Evolutionary conservation across 2,329 filamentous ascomycete genomes (phyloP).

Genomic region (Metarhizium anisopliae): DNA sequence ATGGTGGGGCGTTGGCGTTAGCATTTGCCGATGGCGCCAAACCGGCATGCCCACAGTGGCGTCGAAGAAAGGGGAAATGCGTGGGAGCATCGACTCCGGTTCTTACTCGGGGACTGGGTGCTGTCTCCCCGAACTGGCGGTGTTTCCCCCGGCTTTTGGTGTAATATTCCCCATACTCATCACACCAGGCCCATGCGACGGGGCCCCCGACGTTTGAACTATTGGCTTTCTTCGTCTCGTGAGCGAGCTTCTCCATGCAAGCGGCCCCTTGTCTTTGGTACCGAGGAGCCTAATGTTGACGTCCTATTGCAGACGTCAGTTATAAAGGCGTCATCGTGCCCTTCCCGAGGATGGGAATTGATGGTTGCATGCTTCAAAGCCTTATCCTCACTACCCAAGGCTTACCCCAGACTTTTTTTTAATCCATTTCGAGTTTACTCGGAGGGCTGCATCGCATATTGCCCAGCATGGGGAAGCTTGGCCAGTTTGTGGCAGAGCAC

Average conservation of each 20-base stretch:
- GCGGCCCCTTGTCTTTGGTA: not conserved
- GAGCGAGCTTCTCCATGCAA: not conserved
- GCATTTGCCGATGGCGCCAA: too few species aligned
- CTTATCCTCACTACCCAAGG: too few species aligned
- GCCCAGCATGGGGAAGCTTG: conserved; percentile 1
- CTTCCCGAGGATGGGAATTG: not conserved
- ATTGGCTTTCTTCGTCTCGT: not conserved
- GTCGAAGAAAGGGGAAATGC: too few species aligned
- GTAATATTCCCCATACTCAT: not conserved
- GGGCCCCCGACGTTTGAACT: not conserved
- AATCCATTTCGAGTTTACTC: too few species aligned
- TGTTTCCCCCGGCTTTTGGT: not conserved
- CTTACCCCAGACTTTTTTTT: too few species aligned
- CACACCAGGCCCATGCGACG: not conserved
- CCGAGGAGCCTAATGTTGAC: not conserved
- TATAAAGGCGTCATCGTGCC: not conserved
- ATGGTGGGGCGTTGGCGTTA: too few species aligned
- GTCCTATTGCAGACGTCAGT: not conserved
- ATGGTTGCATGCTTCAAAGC: too few species aligned
- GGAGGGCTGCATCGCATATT: not conserved
- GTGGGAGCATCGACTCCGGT: not conserved
- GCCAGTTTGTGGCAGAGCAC: conserved; percentile 6
- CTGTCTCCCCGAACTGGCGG: not conserved
- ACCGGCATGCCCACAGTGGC: too few species aligned
- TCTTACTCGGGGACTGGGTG: not conserved